Base-by-base conservation (phyloP, 805 yeast genomes). In the Yueomyces sinensis region DNA sequence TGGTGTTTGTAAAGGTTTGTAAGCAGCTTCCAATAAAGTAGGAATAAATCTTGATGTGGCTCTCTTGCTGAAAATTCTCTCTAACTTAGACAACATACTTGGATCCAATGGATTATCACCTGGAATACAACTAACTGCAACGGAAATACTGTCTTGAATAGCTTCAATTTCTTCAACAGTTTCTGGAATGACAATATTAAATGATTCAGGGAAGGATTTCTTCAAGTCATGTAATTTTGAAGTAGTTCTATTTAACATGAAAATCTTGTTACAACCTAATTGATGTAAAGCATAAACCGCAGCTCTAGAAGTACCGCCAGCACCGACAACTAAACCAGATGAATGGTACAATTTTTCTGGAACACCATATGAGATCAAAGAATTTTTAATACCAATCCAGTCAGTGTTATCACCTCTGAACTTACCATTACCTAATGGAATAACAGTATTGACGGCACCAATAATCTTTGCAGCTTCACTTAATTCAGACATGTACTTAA, bases 281-380 rank as follows among this genome's bases (percentile, higher is more conserved):
- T 72, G 50, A 50, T 74, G 71, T 43, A 91, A 66, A 1, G 98
- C 96, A 55, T 72, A 86, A 13, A 82, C 74, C 0, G 96, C 97
- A 29, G 98, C 95, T 49, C 95, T 71, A 1, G 95, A 77, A 18
- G 99, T 87, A 30, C 99, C 99, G 29, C 99, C 99, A 16, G 95
- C 95, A 34, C 99, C 99, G 43, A 91, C 65, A 31, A 91, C 80
- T 39, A 87, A 61, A 23, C 95, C 96, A 37, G 68, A 61, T 11
- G 66, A 62, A 3, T 41, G 45, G 13, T 46, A 50, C 17, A 52
- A 54, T 37, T 52, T 48, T 29, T 59, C 58, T 29, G 76, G 72
- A 29, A 74, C 76, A 28, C 94, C 94, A 38, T 67, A 65, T 40
- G 68, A 58, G 15, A 61, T 52, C 45, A 86, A 74, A 2, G 95